Conservation (phyloP, 805 yeast genomes). For the Candida pini region DNA sequence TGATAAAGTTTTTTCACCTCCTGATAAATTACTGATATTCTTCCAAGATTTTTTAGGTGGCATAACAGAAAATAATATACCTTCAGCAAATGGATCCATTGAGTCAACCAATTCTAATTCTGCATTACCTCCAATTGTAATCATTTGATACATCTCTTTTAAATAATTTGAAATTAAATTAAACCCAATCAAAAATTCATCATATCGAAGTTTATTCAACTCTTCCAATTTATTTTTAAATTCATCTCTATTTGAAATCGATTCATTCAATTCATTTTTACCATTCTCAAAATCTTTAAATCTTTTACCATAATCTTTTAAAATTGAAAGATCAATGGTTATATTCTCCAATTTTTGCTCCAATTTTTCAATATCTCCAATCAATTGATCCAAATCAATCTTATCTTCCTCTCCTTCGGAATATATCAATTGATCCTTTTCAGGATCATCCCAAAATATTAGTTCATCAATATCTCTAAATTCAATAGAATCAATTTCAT, state of each 20-base stretch:
- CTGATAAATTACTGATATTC: constrained; percentile 89
- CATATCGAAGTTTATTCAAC: constrained; percentile 65
- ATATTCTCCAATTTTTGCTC: constrained; percentile 52
- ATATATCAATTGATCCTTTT: constrained; percentile 19
- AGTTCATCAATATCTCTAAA: constrained; percentile 50
- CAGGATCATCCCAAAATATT: constrained; percentile 39
- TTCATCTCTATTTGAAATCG: constrained; percentile 62
- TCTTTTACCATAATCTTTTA: constrained; percentile 71
- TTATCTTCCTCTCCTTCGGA: constrained; percentile 43
- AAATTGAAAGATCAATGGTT: constrained; percentile 64
- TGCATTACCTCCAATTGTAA: constrained; percentile 99
- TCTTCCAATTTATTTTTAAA: constrained; percentile 59
- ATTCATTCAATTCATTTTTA: constrained; percentile 57
- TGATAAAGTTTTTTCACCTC: constrained; percentile 95
- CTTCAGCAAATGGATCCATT: constrained; percentile 96
- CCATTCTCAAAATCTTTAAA: constrained; percentile 59
- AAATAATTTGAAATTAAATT: constrained; percentile 77
- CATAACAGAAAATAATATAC: constrained; percentile 95
- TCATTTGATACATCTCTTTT: constrained; percentile 97
- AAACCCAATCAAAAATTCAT: constrained; percentile 93
- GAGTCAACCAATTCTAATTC: constrained; percentile 93
- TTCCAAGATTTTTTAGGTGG: constrained; percentile 99
- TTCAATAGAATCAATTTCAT: constrained; percentile 38
- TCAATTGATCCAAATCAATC: constrained; percentile 43
- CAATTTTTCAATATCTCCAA: constrained; percentile 46